Conservation (phyloP, 805 yeast genomes). For the Naumovozyma baii region DNA sequence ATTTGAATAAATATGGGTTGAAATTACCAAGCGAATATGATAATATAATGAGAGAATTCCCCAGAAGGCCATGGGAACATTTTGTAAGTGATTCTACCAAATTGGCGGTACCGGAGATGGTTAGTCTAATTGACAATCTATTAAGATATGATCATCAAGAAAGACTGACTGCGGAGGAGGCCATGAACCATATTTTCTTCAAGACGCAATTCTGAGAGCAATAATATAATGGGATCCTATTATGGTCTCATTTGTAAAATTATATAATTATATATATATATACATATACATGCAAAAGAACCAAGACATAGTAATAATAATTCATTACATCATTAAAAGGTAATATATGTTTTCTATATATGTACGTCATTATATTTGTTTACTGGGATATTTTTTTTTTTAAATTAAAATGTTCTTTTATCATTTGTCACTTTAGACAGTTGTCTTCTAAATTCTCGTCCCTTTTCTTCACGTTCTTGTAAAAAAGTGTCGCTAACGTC, state of each 20-base stretch:
- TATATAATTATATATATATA: too few species aligned
- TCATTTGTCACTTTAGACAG: not conserved
- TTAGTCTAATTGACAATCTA: constrained; percentile 65
- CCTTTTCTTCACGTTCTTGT: not conserved
- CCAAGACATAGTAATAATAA: not conserved
- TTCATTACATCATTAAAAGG: too few species aligned
- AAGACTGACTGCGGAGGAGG: constrained; percentile 80
- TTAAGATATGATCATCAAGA: constrained; percentile 80
- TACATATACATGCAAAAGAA: too few species aligned
- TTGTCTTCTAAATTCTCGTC: not conserved
- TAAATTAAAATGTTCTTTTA: too few species aligned
- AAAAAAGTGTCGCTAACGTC: not conserved
- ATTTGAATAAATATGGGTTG: constrained; percentile 60
- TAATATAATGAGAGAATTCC: constrained; percentile 54
- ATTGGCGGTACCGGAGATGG: constrained; percentile 43
- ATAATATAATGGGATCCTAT: not conserved
- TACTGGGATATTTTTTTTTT: too few species aligned
- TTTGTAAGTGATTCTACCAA: constrained; percentile 41
- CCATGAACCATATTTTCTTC: constrained; percentile 69
- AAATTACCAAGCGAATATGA: constrained; percentile 71
- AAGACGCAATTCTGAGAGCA: constrained; percentile 22
- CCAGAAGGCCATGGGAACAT: constrained; percentile 57
- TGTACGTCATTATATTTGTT: too few species aligned
- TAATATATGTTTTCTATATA: too few species aligned
- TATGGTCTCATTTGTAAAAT: not conserved